Base-by-base conservation (phyloP, 225 moss, liverwort and hornwort genomes). In the Sphagnum tenellum region DNA sequence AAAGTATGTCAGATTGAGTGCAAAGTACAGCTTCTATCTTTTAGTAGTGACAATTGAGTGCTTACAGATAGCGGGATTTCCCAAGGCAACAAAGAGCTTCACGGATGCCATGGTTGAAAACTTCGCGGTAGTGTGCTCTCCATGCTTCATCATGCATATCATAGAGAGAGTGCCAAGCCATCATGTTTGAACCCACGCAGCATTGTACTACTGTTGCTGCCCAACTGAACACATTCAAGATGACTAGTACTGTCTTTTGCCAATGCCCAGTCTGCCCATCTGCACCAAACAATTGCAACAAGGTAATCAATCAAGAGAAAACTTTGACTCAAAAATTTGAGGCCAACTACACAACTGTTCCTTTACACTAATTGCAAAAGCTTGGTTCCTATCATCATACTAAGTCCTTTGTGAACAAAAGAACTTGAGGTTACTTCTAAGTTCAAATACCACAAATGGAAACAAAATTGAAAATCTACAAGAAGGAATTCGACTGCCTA, bases 21-120 rank as follows among this genome's bases (percentile, higher is more conserved):
- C 60, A 61, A 45, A 61, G 46, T 8, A 57, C 53, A 53, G 53
- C 8, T 53, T 9, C n/a, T 61, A 46, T 45, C 46, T 48, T 4
- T 0, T 52, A 52, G 9, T 52, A 6, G 9, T 52, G 6, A 9
- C 7, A 44, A 12, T 12, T 51, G 10, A 12, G 44, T n/a, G 70
- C 74, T 56, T 74, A 95, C 95, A 92, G 76, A 65, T 88, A 86
- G 48, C 79, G 87, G 47, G 74, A 76, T 66, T 89, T 85, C 56
- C 98, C 87, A 71, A 90, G 66, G 60, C 93, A 98, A 71, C 93
- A 90, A 57, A 98, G 89, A 59, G 82, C 78, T 77, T 90, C 93
- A 68, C 93, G 87, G 66, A 98, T 93, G 57, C 90, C 87, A 74
- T 89, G 78, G 63, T 90, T 87, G 66, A 98, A 98, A 72, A 90